Evolutionary conservation across 768 basidiomycete species (phyloP).

Genomic region (Suillus discolor): DNA sequence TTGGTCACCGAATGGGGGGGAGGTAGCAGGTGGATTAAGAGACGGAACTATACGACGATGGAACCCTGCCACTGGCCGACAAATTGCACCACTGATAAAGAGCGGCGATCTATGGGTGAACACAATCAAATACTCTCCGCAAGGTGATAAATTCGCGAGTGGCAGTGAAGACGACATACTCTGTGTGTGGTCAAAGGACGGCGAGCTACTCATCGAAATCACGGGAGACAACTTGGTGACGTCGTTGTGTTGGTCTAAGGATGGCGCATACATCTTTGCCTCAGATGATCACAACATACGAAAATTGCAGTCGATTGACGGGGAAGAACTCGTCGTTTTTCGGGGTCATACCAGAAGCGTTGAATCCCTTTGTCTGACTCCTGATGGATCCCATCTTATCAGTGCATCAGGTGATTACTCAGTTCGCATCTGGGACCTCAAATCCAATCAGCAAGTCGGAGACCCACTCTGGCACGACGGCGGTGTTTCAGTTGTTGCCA

Average conservation of each 20-base stretch:
- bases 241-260: conserved; percentile 3
- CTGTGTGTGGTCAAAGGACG: background rate
- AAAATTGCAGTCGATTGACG: background rate
- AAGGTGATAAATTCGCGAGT: background rate
- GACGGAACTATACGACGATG: conserved; percentile 17
- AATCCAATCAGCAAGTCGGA: background rate
- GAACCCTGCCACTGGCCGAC: conserved; percentile 9
- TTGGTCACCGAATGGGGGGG: conserved; percentile 18
- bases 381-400: background rate
- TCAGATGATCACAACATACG: background rate
- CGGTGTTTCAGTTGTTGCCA: conserved; percentile 73
- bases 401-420: background rate
- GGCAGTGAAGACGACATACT: background rate
- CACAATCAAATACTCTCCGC: background rate
- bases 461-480: conserved; percentile 73
- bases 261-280: background rate
- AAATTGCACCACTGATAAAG: background rate
- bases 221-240: background rate
- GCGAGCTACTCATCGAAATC: background rate
- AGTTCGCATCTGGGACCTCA: conserved; percentile 2
- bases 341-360: background rate
- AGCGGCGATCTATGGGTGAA: background rate
- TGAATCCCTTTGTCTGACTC: background rate
- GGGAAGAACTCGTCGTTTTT: background rate
- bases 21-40: conserved; percentile 12